Evolutionary conservation across 805 yeast species (phyloP).

Genomic region (Ogataea philodendri): DNA sequence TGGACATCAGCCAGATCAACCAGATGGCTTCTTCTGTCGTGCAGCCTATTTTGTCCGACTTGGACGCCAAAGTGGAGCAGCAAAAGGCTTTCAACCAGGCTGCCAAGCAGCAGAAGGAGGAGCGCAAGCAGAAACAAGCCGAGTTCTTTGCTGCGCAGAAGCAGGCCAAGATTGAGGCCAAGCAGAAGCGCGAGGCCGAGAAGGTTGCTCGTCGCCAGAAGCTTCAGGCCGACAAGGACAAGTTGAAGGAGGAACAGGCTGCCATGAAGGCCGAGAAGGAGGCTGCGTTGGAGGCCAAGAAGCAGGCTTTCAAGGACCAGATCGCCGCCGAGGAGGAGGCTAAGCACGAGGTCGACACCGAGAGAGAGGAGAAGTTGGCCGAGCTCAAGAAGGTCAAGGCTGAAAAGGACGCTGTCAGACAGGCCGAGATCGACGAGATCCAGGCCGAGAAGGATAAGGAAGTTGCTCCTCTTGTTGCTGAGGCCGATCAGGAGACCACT

Average conservation of each 20-base stretch:
- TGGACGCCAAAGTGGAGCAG: conserved; percentile 62
- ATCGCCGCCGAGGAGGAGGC: conserved; percentile 40
- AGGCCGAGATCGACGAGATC: conserved; percentile 43
- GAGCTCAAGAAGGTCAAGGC: conserved; percentile 43
- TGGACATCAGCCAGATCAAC: conserved; percentile 74
- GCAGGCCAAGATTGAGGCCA: conserved; percentile 37
- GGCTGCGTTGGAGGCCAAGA: conserved; percentile 42
- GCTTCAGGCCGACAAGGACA: conserved; percentile 48
- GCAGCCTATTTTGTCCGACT: conserved; percentile 76
- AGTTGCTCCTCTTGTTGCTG: conserved; percentile 54
- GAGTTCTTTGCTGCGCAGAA: conserved; percentile 38
- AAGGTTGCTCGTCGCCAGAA: conserved; percentile 42
- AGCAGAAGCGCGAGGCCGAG: conserved; percentile 33
- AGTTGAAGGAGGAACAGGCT: conserved; percentile 44
- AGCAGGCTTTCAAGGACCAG: conserved; percentile 41
- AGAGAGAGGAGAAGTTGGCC: conserved; percentile 44
- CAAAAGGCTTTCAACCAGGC: conserved; percentile 60
- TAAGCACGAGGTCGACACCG: conserved; percentile 40
- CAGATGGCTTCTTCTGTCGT: conserved; percentile 77
- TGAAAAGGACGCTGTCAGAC: conserved; percentile 44
- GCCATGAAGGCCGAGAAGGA: conserved; percentile 39
- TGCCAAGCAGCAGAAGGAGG: conserved; percentile 39
- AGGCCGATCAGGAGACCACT: conserved; percentile 47
- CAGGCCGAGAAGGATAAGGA: conserved; percentile 54
- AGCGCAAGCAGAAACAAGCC: conserved; percentile 41